Evolutionary conservation across 1,139 yeast genomes (phyloP), one percentile per base, ranked within the genome.

Genomic region (Candida neerlandica): DNA sequence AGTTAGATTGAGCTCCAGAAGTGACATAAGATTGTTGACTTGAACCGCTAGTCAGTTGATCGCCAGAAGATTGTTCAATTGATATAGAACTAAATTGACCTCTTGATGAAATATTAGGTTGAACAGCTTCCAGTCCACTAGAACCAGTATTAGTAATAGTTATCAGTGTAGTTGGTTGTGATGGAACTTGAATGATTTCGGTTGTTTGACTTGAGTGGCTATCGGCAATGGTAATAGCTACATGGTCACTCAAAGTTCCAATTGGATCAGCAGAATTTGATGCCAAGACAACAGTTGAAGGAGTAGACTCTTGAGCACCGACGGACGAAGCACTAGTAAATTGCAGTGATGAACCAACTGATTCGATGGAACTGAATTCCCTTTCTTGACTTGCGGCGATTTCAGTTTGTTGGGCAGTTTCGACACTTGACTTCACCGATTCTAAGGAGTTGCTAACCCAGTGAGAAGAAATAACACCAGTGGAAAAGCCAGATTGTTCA

Each of bases 391-490:
- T 46, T 32, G 43, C 44, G 15, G 46, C 44, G 18, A 48, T 43
- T 12, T 37, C 51, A 5, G 51, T 53, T 42, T 51, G 45, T 4
- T 45, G 34, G n/a, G 48, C 50, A 14, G 46, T 33, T 35, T 34
- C 26, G 9, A 50, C 51, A 43, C 47, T 48, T 11, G 55, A 48
- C 39, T 53, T 45, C 9, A 49, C 50, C 14, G 55, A 48, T 33
- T 50, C 49, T 15, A 51, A 15, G n/a, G 55, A 47, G 21, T 43
- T 44, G 11, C 48, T 53, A 23, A 48, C 54, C 4, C 52, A 50
- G 39, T 53, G 55, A 47, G 55, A 54, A 6, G 55, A 53, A 4
- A 49, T 51, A 19, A 51, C 45, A n/a, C 30, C 39, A 11, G 56
- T 45, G 4, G 49, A 41, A 6, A 52, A 47, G n/a, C 44, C 43